Base-by-base conservation (phyloP, 345 rosid species). In the Toxicodendron radicans region DNA sequence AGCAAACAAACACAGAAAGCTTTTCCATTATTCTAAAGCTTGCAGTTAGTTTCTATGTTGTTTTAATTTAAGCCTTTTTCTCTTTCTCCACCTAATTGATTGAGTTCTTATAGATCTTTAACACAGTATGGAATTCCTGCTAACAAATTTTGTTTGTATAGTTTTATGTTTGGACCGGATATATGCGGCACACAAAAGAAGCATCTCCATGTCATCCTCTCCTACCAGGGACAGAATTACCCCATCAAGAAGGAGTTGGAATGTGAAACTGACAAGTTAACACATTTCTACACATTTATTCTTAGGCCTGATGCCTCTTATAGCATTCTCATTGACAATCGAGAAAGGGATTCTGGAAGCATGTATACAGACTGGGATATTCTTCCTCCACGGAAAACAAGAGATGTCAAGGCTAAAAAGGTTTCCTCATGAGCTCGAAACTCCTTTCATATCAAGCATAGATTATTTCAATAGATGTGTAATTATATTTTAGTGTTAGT, bases 111-210 rank as follows among this genome's bases (percentile, higher is more conserved):
- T 52, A 14, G 10, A 48, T 51, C 33, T 32, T 66, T 11, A 12
- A 7, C 66, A 12, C 23, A 30, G 5, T 49, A 0, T 10, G 21
- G 59, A 21, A 13, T 33, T 59, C 38, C 52, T 17, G 23, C n/a
- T 52, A 21, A 35, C 54, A 60, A 58, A n/a, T 16, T 68, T 52
- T 11, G 12, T 59, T 21, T 52, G 58, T 79, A 73, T 79, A 82
- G 88, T 60, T n/a, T 85, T n/a, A 85, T 85, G 88, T 85, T 85
- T 64, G 88, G 88, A 68, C 88, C 88, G 43, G 89, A 85, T 77
- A 23, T 85, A 23, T 85, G 89, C 24, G 87, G 89, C 46, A 70
- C 86, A 16, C 86, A 83, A 65, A 85, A 73, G 72, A 85, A 85
- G 82, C 76, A 85, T 72, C 80, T 85, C 38, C 89, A 85, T 74